Conservation (phyloP, 805 yeast genomes). For the Candida maris region DNA sequence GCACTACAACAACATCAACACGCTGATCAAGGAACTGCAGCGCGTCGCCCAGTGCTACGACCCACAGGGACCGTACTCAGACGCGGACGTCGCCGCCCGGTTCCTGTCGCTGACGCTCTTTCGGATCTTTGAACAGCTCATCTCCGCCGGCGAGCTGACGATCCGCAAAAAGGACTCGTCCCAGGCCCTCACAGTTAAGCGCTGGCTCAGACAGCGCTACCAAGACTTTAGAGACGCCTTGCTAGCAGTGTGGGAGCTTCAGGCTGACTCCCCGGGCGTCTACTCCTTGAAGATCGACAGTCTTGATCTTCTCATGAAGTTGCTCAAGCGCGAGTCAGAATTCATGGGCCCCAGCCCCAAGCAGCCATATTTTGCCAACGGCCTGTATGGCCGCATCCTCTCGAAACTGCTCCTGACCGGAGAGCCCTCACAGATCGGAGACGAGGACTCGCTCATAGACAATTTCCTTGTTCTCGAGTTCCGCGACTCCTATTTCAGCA, state of each 20-base stretch:
- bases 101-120: slow-evolving; percentile 39
- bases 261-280: slow-evolving; percentile 32
- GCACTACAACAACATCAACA: slow-evolving; percentile 52
- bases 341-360: slow-evolving; percentile 46
- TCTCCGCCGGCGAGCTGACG: slow-evolving; percentile 40
- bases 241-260: slow-evolving; percentile 37
- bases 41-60: slow-evolving; percentile 18
- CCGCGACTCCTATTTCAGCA: slow-evolving; percentile 46
- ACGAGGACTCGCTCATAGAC: slow-evolving; percentile 45
- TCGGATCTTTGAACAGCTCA: slow-evolving; percentile 46
- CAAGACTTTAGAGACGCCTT: slow-evolving; percentile 47
- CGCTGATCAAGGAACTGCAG: slow-evolving; percentile 40
- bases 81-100: slow-evolving; percentile 29
- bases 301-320: slow-evolving; percentile 52
- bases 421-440: slow-evolving; percentile 35
- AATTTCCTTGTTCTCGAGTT: slow-evolving; percentile 45
- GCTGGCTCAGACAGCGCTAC: slow-evolving; percentile 64
- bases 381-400: slow-evolving; percentile 43
- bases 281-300: slow-evolving; percentile 50
- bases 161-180: slow-evolving; percentile 31
- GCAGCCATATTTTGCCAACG: slow-evolving; percentile 63
- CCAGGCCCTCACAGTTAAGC: slow-evolving; percentile 48
- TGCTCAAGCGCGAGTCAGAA: slow-evolving; percentile 53
- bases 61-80: slow-evolving; percentile 20
- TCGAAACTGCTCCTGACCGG: slow-evolving; percentile 30